phyloP scores from a whole-genome alignment of 2,329 filamentous ascomycete genomes.

The Ophiostoma piceae region DNA sequence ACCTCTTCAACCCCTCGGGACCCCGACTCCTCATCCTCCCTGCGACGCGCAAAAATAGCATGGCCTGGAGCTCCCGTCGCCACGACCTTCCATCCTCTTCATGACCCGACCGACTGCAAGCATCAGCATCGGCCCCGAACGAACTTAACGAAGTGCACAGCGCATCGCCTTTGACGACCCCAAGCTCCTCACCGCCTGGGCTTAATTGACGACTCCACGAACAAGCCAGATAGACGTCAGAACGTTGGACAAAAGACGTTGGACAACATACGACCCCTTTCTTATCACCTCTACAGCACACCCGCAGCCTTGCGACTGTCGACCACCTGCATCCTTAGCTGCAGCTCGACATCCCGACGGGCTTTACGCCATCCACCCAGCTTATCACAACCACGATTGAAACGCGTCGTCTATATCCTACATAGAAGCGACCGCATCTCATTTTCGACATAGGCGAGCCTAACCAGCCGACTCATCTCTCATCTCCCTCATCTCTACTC shows the following conservation, averaged over 20 bases:
- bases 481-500: not conserved
- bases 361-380: constrained; percentile 2
- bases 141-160: constrained; percentile 3
- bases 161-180: constrained; percentile 11
- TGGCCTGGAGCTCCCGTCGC: constrained; percentile 20
- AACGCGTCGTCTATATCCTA: not conserved
- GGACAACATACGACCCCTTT: not conserved
- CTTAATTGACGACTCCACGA: constrained; percentile 5
- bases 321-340: not conserved
- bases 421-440: not conserved
- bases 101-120: constrained; percentile 18
- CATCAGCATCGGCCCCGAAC: constrained; percentile 10
- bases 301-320: constrained; percentile 2
- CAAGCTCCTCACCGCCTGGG: constrained; percentile 12
- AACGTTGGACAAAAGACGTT: constrained; percentile 2
- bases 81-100: constrained; percentile 11
- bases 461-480: not conserved
- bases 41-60: constrained; percentile 20
- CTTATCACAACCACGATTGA: not conserved
- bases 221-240: constrained; percentile 7
- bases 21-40: constrained; percentile 10
- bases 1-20: constrained; percentile 12
- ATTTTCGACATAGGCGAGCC: not conserved
- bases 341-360: constrained; percentile 9
- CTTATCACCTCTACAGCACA: not conserved